phyloP scores from a whole-genome alignment of 2,329 filamentous ascomycete genomes.

The Aspergillus aculeatus region DNA sequence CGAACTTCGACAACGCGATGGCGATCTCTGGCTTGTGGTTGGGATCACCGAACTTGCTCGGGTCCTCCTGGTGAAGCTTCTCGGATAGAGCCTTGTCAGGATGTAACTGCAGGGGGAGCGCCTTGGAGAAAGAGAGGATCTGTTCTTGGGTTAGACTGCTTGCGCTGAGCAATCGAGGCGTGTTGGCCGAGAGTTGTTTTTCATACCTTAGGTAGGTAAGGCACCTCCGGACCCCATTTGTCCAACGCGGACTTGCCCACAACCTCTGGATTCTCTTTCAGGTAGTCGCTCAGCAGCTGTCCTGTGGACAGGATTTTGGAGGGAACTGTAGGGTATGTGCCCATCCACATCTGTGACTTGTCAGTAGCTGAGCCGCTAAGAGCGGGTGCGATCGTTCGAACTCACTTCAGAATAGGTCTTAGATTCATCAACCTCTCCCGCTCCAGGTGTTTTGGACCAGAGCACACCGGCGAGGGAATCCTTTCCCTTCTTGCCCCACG shows the following conservation, averaged over 20 bases:
- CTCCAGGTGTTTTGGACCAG: constrained; percentile 64
- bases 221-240: constrained; percentile 64
- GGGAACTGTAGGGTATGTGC: constrained; percentile 70
- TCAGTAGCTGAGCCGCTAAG: background rate
- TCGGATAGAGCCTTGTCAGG: constrained; percentile 67
- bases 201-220: constrained; percentile 67
- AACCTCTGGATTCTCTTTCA: constrained; percentile 63
- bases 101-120: constrained; percentile 72
- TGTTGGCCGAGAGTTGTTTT: no score
- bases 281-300: constrained; percentile 63
- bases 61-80: constrained; percentile 63
- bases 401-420: constrained; percentile 62
- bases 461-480: constrained; percentile 65
- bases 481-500: constrained; percentile 68
- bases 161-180: background rate
- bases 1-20: constrained; percentile 67
- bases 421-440: constrained; percentile 63
- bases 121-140: constrained; percentile 73
- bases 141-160: constrained; percentile 23
- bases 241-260: constrained; percentile 62
- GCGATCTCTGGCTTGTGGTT: constrained; percentile 84
- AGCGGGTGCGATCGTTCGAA: background rate
- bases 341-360: constrained; percentile 64
- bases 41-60: constrained; percentile 65
- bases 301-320: constrained; percentile 63